Evolutionary conservation across 331 rosid species (phyloP), one percentile per base, ranked within the genome.

Genomic region (Pyracantha coccinea): DNA sequence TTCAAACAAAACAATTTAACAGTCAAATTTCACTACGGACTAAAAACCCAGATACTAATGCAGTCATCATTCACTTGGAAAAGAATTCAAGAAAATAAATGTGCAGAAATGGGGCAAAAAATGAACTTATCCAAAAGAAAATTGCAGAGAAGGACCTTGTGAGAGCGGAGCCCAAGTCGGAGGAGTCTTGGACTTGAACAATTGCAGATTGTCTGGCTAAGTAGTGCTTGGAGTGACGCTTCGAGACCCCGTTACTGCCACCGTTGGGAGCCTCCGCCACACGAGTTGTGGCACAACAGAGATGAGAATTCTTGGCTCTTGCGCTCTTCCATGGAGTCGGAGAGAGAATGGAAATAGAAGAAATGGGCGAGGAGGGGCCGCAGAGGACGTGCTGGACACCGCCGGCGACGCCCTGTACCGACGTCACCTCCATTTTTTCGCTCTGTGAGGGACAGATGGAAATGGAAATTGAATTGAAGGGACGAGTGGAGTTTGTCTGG

Each of bases 91-190:
- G 20, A 67, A 73, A 19, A 45, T 8, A 52, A 25, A 2, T 3
- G 19, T 41, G 58, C 58, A 47, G 7, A 1, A 16, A 32, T 20
- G 23, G 54, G 19, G 23, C n/a, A 47, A 27, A 13, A 53, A 17
- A 29, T 11, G 2, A 38, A 57, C 24, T 21, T 4, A 21, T 14
- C 28, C 0, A 8, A 11, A 75, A 52, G 0, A 35, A 61, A n/a
- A 10, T 13, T 12, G 35, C 29, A 16, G 28, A 65, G 20, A 66
- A 71, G 68, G n/a, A 93, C 97, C 94, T 89, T 3, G 87, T 66
- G 50, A 93, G 93, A 87, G 88, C 75, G 0, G 89, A 86, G 6
- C 41, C 52, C 54, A 89, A 72, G 69, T 93, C 85, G 57, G 91
- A 77, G 74, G 90, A 77, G 1, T 79, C 79, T 27, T 89, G 89